Base-by-base conservation (phyloP, 176 grass and related monocot species). In the Thinopyrum elongatum region DNA sequence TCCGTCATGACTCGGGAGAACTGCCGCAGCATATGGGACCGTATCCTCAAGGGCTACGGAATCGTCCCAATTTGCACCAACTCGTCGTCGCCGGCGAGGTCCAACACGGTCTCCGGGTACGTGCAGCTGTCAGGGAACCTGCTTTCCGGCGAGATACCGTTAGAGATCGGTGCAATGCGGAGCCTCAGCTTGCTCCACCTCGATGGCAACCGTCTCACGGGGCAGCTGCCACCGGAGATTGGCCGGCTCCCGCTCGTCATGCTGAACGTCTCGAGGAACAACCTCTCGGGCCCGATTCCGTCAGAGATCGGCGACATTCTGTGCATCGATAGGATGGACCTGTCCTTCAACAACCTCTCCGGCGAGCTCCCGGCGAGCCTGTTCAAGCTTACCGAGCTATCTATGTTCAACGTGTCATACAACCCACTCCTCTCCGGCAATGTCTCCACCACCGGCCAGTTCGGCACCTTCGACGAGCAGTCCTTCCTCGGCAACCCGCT, bases 331-430 rank as follows among this genome's bases (percentile, higher is more conserved):
- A 94, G 39, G 28, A 22, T 96, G 38, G 97, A 98, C 79, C 36
- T 98, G 2, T 95, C 97, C 1, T 57, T 10, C 84, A 98, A 98
- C 82, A 98, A 96, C 66, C 91, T 98, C 74, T 98, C 97, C 19
- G 94, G 92, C 58, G 81, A 91, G 75, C 84, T 98, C 65, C 97
- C 94, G 25, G 22, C 25, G 23, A 96, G 71, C 82, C 64, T 98
- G 41, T 89, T 85, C 79, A 7, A 82, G 42, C 86, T 98, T 10
- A 82, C 78, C 16, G 74, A 83, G 8, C 90, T 98, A 34, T 79
- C 42, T 44, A 85, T 89, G 79, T 98, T 98, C 90, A 98, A 98
- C 31, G 92, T 83, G 67, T 98, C 97, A 0, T 92, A 90, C 88
- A 98, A 98, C 70, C 90, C 57, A 7, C 85, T 95, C 1, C 89